Evolutionary conservation across 495 filamentous ascomycete genomes (phyloP), one percentile per base, ranked within the genome.

Genomic region (Aspergillus homomorphus): DNA sequence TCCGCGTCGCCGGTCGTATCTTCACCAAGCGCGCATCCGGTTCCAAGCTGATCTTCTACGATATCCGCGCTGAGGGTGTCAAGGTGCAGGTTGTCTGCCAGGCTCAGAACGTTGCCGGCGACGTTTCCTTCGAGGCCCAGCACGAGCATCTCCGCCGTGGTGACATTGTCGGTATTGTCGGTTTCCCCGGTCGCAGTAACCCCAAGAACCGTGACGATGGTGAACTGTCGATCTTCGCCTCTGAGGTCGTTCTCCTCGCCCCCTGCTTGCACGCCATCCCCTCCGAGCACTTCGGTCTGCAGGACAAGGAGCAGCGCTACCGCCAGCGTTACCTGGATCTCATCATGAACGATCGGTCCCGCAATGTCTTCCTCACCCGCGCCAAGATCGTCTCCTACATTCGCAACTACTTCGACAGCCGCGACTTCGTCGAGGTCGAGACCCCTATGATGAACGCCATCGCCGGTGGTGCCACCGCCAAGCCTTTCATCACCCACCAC

Each of bases 401-500:
- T 58, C 89, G 93, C 60, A 81, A 82, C 57, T 98, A 84, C 81
- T 90, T 98, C 63, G 90, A 97, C 63, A 80, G 80, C 54, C 81
- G 84, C 51, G 90, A 91, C 57, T 98, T 98, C 69, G 80, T 89
- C 50, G 92, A 97, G 72, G 91, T 98, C n/a, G 89, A 97, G 76
- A 98, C 94, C 1, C 95, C 95, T 9, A 96, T 98, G 85, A 90
- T 99, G 87, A 95, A 96, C 67, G 84, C 89, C 56, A 94, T 96
- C 69, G 92, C 93, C 24, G 94, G 94, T 66, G 94, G 94, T 59
- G 94, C 94, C 19, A 98, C 95, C 8, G 94, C 94, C 57, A 92
- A 91, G 80, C 94, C 94, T 15, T 99, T 98, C 73, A 79, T 88
- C 58, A 97, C 94, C 2, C 88, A 94, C 70, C 92, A 96, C 77